phyloP scores from a whole-genome alignment of 495 filamentous ascomycete species.

The Astrothelium macrocarpum region DNA sequence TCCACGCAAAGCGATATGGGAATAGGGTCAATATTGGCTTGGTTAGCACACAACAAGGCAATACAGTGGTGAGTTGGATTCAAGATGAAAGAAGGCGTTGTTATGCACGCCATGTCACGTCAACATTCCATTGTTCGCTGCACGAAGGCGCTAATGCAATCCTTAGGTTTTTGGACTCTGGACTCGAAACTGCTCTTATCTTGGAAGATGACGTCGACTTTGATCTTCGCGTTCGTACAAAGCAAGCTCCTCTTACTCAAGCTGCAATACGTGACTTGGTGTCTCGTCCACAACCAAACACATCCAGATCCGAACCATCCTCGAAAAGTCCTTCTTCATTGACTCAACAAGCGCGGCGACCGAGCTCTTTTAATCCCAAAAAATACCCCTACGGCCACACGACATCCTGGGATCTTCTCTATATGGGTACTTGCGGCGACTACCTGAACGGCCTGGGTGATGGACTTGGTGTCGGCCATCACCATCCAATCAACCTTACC shows the following conservation, averaged over 20 bases:
- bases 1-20: conserved; percentile 13
- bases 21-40: conserved; percentile 25
- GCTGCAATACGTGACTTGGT: conserved; percentile 19
- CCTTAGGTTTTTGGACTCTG: conserved; percentile 34
- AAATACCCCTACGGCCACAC: conserved; percentile 21
- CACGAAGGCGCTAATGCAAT: background rate
- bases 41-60: conserved; percentile 28
- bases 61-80: conserved; percentile 17
- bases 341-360: background rate
- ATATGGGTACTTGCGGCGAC: conserved; percentile 38
- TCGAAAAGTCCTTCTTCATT: background rate
- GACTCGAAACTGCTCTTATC: conserved; percentile 37
- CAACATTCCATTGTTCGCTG: background rate
- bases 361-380: background rate
- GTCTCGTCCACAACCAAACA: background rate
- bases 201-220: conserved; percentile 44
- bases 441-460: conserved; percentile 14
- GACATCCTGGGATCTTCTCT: conserved; percentile 35
- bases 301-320: background rate
- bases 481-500: conserved; percentile 17
- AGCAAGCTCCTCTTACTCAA: conserved; percentile 27
- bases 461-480: conserved; percentile 16
- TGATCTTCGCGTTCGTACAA: conserved; percentile 32
- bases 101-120: conserved; percentile 1
- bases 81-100: background rate